Evolutionary conservation across 257 asterid species (phyloP), one percentile per base, ranked within the genome.

Genomic region (Penstemon newberryi): DNA sequence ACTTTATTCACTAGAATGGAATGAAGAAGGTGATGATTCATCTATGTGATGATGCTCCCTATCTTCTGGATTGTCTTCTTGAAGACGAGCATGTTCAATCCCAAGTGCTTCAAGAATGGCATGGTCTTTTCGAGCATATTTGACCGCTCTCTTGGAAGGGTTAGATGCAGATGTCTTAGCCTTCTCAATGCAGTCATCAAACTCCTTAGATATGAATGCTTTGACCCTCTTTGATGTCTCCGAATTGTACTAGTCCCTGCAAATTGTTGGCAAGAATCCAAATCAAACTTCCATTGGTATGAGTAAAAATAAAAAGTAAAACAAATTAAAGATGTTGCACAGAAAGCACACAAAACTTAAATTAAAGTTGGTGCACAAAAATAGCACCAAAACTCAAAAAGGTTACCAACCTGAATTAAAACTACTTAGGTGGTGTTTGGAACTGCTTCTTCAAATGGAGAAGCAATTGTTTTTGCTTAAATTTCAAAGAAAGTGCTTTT

Each of bases 41-140:
- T 64, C 79, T 62, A 60, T 25, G 6, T 44, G 44, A 61, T 66
- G 77, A 9, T 67, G 65, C 69, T 75, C 82, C 56, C 33, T 69
- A 55, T 70, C 81, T 63, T 62, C 81, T 43, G 47, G 81, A 53
- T 72, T 78, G 47, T 80, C 78, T 69, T 74, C 75, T 33, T 78
- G 81, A 6, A 25, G 1, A 25, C 81, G 75, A 71, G 79, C 81
- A 50, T 66, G 83, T 77, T 89, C 93, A 53, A 89, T 84, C 78
- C 86, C 90, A 50, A 89, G 96, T 1, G 95, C 97, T 12, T 87
- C 88, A 69, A 83, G 86, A 73, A 91, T 91, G 72, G 97, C 97
- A 65, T 83, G 91, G 65, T 91, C 97, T 81, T 93, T 85, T 47
- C 83, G 76, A 56, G 95, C 96, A 69, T 85, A 85, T 76, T 84